Conservation (phyloP, 2,329 filamentous ascomycete species). For the Mollisia scopiformis region DNA sequence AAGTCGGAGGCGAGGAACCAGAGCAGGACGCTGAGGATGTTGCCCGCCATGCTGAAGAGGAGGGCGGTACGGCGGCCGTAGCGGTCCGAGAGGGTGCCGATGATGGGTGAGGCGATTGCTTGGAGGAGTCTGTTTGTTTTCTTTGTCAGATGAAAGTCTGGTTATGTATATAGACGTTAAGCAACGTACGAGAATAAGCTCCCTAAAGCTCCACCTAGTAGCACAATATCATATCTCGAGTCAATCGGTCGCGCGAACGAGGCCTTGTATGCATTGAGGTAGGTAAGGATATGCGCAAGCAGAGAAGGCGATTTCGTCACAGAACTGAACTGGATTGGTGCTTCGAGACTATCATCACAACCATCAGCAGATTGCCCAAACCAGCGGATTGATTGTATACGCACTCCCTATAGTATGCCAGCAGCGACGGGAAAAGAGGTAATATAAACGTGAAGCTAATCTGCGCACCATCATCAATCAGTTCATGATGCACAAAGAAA, state of each 20-base stretch:
- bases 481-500: neutral
- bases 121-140: slow-evolving; percentile 74
- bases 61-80: slow-evolving; percentile 87
- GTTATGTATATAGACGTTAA: neutral
- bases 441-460: slow-evolving; percentile 88
- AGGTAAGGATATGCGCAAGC: slow-evolving; percentile 77
- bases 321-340: slow-evolving; percentile 46
- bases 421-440: slow-evolving; percentile 90
- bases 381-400: slow-evolving; percentile 41
- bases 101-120: slow-evolving; percentile 88
- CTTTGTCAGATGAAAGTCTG: neutral
- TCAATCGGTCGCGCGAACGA: slow-evolving; percentile 92
- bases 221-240: slow-evolving; percentile 93
- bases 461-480: slow-evolving; percentile 8
- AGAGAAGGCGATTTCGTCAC: slow-evolving; percentile 60
- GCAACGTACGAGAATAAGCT: slow-evolving; percentile 75
- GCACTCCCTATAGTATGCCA: slow-evolving; percentile 92
- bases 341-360: slow-evolving; percentile 68
- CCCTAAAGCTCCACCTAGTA: slow-evolving; percentile 90
- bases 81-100: slow-evolving; percentile 84
- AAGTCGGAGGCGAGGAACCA: slow-evolving; percentile 96
- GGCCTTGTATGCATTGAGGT: slow-evolving; percentile 93
- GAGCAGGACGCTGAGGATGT: slow-evolving; percentile 88
- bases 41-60: slow-evolving; percentile 89
- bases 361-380: slow-evolving; percentile 45